Base-by-base conservation (phyloP, 2,329 filamentous ascomycete species). In the Cercospora citrullina region DNA sequence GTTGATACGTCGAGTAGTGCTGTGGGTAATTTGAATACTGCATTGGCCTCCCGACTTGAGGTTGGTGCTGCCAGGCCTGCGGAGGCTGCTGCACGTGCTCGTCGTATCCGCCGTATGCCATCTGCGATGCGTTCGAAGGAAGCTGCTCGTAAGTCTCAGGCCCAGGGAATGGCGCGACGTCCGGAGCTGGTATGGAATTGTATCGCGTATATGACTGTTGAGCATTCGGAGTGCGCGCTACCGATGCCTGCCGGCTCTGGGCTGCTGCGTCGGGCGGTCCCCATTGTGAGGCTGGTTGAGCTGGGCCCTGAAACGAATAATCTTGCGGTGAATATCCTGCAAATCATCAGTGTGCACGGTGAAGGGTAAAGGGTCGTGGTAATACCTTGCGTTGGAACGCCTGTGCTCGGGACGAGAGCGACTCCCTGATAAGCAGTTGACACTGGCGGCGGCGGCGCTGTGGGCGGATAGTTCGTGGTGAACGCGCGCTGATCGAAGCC, bases 351-450 rank as follows among this genome's bases (percentile, higher is more conserved):
- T 45, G 45, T 36, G 23, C 36, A 31, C 61, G 51, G 39, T 36
- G 23, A n/a, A 12, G 10, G 28, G 39, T 23, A 12, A 33, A 42
- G 23, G 30, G 33, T 28, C 21, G 31, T 39, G 33, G 48, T 55
- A n/a, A 28, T 66, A 66, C 67, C 67, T 66, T 66, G 65, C 21
- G 61, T 31, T 28, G 60, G 68, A 39, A 65, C 31, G 31, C 53
- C 26, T 14, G 33, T 31, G n/a, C 57, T 63, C 10, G 70, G 65
- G 18, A 70, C 69, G n/a, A 73, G 36, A 14, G 72, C 66, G 8
- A 73, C 53, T 26, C 67, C 64, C 60, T 67, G 59, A 57, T 64
- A 73, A 16, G 65, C 60, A 26, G 66, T 60, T n/a, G 71, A 63
- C 16, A 66, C 71, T 30, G 70, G 72, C 21, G 76, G 45, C 12